A percentile compares a stretch with the other conserved stretches of the same genome.
These are phyloP conservation scores for Caryopteris hybrid DNA, from an alignment of 305 asterid species.

Conservation along the genomic window DNA sequence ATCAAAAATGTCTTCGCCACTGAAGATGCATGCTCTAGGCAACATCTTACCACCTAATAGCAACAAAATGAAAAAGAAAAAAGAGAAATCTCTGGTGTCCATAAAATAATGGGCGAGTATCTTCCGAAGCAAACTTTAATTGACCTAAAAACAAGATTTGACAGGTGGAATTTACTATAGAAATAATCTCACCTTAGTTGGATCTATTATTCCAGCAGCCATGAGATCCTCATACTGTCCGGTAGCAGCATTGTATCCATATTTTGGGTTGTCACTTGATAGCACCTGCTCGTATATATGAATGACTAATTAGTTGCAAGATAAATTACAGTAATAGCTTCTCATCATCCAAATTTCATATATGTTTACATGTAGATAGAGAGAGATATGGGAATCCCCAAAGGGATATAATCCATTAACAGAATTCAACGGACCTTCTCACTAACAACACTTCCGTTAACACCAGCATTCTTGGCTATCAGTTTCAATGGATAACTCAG, in stretches of 20 bases:
- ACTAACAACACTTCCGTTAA: conserved; percentile 92
- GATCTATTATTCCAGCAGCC: conserved; percentile 97
- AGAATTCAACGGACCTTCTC: conserved; percentile 95
- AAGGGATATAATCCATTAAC: too few relatives aligned
- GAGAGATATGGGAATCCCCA: too few relatives aligned
- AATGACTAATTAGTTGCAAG: neutral
- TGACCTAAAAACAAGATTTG: neutral
- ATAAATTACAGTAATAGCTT: neutral
- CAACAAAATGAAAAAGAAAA: neutral
- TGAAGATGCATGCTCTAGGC: conserved; percentile 92
- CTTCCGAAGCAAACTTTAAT: neutral
- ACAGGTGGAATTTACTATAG: neutral
- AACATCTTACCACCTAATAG: conserved; percentile 86
- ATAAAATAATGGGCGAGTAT: too few relatives aligned
- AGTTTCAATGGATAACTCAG: conserved; percentile 91
- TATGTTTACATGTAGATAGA: too few relatives aligned
- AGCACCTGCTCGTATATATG: conserved; percentile 46
- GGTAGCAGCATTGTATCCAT: conserved; percentile 92
- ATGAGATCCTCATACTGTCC: conserved; percentile 86
- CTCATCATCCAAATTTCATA: too few relatives aligned
- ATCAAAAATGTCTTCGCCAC: conserved; percentile 96
- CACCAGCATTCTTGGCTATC: conserved; percentile 98
- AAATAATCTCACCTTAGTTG: conserved; percentile 64
- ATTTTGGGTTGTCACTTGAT: conserved; percentile 65
- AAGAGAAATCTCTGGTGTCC: too few relatives aligned